Percentiles rank a stretch among this genome's conserved stretches.
Evolutionary conservation across 1,284 basidiomycete genomes (phyloP).

Genomic region (Heterobasidion occidentale): DNA sequence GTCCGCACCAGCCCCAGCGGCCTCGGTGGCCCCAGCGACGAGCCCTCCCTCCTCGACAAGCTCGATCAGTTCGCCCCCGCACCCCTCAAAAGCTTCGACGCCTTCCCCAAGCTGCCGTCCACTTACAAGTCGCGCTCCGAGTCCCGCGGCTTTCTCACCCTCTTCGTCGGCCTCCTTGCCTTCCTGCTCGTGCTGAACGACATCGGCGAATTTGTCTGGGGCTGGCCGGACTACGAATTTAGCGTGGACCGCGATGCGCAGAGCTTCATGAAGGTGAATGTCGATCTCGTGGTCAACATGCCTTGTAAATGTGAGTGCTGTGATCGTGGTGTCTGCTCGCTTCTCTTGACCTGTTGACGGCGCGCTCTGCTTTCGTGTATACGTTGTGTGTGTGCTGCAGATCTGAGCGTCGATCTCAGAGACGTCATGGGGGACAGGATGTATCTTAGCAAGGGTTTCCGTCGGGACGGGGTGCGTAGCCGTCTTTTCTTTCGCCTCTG

Average conservation of each 20-base stretch:
- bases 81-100: conserved; percentile 60
- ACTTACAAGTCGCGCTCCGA: conserved; percentile 85
- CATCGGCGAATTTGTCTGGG: conserved; percentile 83
- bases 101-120: conserved; percentile 84
- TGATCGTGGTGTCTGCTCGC: not conserved
- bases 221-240: conserved; percentile 84
- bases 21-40: not conserved
- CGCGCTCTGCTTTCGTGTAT: not conserved
- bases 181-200: conserved; percentile 80
- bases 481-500: not conserved
- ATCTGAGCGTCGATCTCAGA: conserved; percentile 81
- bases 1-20: no score
- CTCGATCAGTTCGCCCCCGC: conserved; percentile 52
- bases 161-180: conserved; percentile 70
- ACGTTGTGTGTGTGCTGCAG: conserved; percentile 28
- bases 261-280: conserved; percentile 74
- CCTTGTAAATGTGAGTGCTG: conserved; percentile 77
- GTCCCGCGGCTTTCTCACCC: conserved; percentile 82
- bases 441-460: conserved; percentile 78
- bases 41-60: conserved; percentile 38
- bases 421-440: conserved; percentile 91
- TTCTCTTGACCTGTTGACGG: not conserved
- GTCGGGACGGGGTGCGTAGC: conserved; percentile 72
- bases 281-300: conserved; percentile 89
- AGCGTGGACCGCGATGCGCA: conserved; percentile 63